Base-by-base conservation (phyloP, 2,329 filamentous ascomycete species). In the Ophiocordyceps robertsii region DNA sequence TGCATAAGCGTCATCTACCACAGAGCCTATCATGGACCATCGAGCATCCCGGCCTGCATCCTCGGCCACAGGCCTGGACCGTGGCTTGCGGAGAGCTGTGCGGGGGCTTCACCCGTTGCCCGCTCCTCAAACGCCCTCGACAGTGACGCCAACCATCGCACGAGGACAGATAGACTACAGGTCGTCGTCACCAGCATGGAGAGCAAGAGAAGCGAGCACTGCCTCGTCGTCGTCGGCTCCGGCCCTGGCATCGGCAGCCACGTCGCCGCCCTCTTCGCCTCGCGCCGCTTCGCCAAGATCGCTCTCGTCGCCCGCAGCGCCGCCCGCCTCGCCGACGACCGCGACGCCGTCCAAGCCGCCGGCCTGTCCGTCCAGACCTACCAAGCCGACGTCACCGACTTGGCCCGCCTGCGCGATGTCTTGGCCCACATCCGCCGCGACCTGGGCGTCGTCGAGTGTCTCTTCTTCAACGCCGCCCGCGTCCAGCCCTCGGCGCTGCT, bases 201-300 rank as follows among this genome's bases (percentile, higher is more conserved):
- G 4, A 16, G n/a, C n/a, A 35, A 7, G 17, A 35, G 24, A 38
- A 38, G 27, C 21, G 10, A 40, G 36, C 29, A 30, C 27, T 16
- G 32, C n/a, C 42, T 48, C 16, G 74, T 95, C 43, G 75, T 95
- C 37, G 95, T 89, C 27, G 89, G 89, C 49, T 89, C 87, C 41
- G 93, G 86, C 12, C 89, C 95, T 62, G 89, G 89, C 49, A 80
- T 95, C 49, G 89, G 89, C 57, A 93, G 92, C 65, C 87, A 95
- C 66, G 95, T 85, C 59, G 84, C 87, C 29, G 72, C 82, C 30
- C 84, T 93, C 57, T 78, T 95, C 42, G 86, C 88, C 17, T 68
- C 75, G 43, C 86, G 88, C 58, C 85, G 86, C 52, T 95, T 86
- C 75, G 93, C 38, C 29, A 69, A 70, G 46, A 53, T 74, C 10